These are phyloP conservation scores for Akanthomyces muscarius DNA, from an alignment of 2,329 filamentous ascomycete species.

Conservation along the genomic window DNA sequence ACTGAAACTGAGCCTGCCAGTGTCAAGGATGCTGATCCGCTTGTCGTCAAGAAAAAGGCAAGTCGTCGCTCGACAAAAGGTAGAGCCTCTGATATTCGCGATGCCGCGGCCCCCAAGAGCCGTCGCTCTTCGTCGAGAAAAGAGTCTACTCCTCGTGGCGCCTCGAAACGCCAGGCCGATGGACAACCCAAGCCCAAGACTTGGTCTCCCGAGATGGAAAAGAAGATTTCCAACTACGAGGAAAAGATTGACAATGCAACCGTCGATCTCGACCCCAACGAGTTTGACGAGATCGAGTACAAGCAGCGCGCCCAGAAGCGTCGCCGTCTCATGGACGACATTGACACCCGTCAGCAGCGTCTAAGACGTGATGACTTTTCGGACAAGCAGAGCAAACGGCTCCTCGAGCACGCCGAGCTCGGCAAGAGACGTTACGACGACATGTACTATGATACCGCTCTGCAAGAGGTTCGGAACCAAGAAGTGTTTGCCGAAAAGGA, in stretches of 20 bases:
- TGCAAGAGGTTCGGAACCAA: conserved; percentile 81
- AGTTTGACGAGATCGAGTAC: conserved; percentile 45
- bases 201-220: conserved; percentile 51
- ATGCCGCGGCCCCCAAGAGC: conserved; percentile 45
- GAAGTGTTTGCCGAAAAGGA: conserved; percentile 95
- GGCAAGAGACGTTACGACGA: conserved; percentile 75
- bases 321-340: conserved; percentile 58
- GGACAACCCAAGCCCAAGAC: conserved; percentile 61
- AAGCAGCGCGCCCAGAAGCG: conserved; percentile 63
- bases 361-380: conserved; percentile 57
- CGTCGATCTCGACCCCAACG: conserved; percentile 39
- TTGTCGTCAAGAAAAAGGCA: conserved; percentile 26
- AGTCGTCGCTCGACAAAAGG: conserved; percentile 42
- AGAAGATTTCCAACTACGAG: conserved; percentile 36
- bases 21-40: conserved; percentile 3
- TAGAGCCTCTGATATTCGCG: conserved; percentile 48
- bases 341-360: conserved; percentile 62
- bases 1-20: conserved; percentile 30
- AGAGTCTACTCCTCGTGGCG: conserved; percentile 45
- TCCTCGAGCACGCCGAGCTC: conserved; percentile 63
- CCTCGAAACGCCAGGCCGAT: conserved; percentile 58
- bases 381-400: conserved; percentile 53
- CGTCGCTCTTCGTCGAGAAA: conserved; percentile 51
- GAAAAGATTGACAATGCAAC: conserved; percentile 45
- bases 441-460: conserved; percentile 73